Percentiles rank a stretch among this genome's conserved stretches.
Evolutionary conservation across 257 asterid genomes (phyloP).

Genomic region (Nicotiana tomentosiformis): DNA sequence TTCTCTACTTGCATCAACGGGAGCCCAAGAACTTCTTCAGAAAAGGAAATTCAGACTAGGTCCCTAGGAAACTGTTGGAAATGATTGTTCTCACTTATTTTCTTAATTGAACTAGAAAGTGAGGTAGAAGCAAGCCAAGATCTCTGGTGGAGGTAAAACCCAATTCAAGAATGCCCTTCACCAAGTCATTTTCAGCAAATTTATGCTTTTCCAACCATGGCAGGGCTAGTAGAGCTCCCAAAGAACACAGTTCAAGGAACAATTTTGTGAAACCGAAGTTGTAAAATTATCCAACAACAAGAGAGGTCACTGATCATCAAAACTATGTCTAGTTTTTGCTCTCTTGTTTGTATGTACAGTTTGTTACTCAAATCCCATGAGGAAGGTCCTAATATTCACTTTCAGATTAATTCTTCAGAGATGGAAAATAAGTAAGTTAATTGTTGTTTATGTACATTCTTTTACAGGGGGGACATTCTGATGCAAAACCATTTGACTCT

Average conservation of each 20-base stretch:
- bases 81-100: neutral
- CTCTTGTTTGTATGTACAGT: neutral
- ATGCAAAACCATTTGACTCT: neutral
- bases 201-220: neutral
- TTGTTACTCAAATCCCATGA: neutral
- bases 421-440: neutral
- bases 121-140: neutral
- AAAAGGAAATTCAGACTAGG: neutral
- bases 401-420: neutral
- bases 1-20: neutral
- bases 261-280: neutral
- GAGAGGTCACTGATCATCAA: neutral
- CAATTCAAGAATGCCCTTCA: neutral
- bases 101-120: neutral
- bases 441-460: neutral
- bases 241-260: neutral
- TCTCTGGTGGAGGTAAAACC: neutral
- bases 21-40: neutral
- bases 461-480: neutral
- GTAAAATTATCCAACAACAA: neutral
- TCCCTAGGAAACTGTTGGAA: neutral
- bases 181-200: neutral
- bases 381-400: neutral
- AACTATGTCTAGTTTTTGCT: neutral
- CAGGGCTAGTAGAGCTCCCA: neutral